Conservation (phyloP, 257 asterid species). For the Ilex asprella region DNA sequence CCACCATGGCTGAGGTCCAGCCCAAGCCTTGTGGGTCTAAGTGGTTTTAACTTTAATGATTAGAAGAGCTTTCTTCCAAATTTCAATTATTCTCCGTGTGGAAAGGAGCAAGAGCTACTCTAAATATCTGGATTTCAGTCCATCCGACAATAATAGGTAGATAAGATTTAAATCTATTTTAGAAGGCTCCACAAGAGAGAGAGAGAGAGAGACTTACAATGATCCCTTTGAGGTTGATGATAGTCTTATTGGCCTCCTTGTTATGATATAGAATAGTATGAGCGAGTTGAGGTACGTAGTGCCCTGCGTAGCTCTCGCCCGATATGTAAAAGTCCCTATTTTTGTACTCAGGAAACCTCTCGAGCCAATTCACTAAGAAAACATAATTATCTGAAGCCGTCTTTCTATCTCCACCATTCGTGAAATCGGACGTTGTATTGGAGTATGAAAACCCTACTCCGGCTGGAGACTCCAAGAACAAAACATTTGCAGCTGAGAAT, state of each 20-base stretch:
- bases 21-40: no score
- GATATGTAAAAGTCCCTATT: conserved; percentile 47
- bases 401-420: conserved; percentile 38
- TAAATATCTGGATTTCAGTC: no score
- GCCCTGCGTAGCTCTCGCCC: conserved; percentile 83
- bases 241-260: conserved; percentile 29
- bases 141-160: no score
- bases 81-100: no score
- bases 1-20: no score
- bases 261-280: conserved; percentile 52
- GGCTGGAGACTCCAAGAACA: conserved; percentile 78
- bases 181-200: background rate
- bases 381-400: conserved; percentile 52
- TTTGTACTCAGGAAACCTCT: conserved; percentile 68
- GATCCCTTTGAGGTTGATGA: conserved; percentile 76
- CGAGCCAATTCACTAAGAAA: conserved; percentile 62
- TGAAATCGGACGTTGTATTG: conserved; percentile 42
- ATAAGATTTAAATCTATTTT: no score
- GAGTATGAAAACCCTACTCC: conserved; percentile 92
- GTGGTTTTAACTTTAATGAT: no score
- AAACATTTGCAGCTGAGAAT: conserved; percentile 56
- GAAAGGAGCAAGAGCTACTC: no score
- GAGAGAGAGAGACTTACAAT: conserved; percentile 35
- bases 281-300: conserved; percentile 72
- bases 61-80: no score